phyloP scores from a whole-genome alignment of 2,329 filamentous ascomycete genomes.

The Exophiala phaeomuriformis region DNA sequence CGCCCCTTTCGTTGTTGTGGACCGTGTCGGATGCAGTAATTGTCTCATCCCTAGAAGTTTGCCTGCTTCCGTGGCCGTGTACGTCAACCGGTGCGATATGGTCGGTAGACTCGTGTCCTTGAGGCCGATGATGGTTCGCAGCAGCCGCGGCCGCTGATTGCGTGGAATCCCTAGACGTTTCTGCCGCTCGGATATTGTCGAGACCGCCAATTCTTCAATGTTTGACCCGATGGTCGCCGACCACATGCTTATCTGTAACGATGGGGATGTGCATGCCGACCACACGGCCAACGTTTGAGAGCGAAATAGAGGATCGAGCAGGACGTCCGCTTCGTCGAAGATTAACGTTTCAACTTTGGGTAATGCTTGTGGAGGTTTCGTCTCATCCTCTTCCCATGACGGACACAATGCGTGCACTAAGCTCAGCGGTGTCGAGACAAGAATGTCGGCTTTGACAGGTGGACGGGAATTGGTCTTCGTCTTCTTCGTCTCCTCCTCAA shows the following conservation, averaged over 20 bases:
- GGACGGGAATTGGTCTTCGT: conserved; percentile 23
- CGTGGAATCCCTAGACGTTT: conserved; percentile 33
- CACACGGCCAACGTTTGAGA: conserved; percentile 82
- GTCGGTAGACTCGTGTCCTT: conserved; percentile 95
- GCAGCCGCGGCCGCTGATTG: conserved; percentile 45
- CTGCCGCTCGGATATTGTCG: conserved; percentile 55
- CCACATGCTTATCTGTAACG: conserved; percentile 76
- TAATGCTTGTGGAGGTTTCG: conserved; percentile 45
- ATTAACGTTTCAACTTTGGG: conserved; percentile 67
- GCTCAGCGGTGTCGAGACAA: conserved; percentile 72
- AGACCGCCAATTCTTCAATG: conserved; percentile 69
- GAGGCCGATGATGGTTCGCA: conserved; percentile 87
- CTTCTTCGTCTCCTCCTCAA: conserved; percentile 20
- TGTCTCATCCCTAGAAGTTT: conserved; percentile 89
- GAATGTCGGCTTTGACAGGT: conserved; percentile 65
- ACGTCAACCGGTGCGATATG: conserved; percentile 78
- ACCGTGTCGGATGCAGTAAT: conserved; percentile 61
- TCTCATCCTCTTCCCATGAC: conserved; percentile 24
- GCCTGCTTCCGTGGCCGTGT: conserved; percentile 85
- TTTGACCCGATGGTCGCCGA: conserved; percentile 95
- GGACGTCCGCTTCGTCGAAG: conserved; percentile 89
- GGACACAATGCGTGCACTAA: conserved; percentile 65
- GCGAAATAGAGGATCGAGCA: conserved; percentile 83
- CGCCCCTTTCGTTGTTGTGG: conserved; percentile 40
- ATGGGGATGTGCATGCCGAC: conserved; percentile 63